Percentiles rank a stretch among this genome's conserved stretches.
Conservation (phyloP, 2,329 filamentous ascomycete genomes). For the Talaromyces funiculosus region DNA sequence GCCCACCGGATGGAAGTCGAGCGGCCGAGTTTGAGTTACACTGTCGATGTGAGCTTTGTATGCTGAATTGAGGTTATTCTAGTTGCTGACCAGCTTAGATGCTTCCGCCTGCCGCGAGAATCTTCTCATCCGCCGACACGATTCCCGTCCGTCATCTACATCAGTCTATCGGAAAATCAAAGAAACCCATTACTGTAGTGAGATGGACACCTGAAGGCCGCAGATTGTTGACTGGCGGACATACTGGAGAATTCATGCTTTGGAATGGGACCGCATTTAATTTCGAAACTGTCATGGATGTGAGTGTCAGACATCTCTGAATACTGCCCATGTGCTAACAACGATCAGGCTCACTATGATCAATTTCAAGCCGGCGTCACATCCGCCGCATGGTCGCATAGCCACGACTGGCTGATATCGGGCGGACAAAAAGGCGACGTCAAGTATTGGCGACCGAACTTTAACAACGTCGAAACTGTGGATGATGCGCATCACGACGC, state of each 20-base stretch:
- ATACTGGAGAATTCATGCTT: conserved; percentile 93
- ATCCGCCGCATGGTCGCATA: conserved; percentile 69
- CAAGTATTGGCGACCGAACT: conserved; percentile 99
- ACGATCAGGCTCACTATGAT: conserved; percentile 64
- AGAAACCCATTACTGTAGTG: conserved; percentile 94
- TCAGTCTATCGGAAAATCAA: conserved; percentile 97
- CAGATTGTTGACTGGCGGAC: conserved; percentile 83
- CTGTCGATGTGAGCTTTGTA: conserved; percentile 64
- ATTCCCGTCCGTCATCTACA: conserved; percentile 94
- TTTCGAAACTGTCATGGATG: conserved; percentile 97
- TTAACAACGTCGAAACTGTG: conserved; percentile 96
- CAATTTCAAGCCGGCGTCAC: conserved; percentile 42
- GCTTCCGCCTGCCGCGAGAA: conserved; percentile 73
- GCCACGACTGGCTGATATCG: conserved; percentile 93
- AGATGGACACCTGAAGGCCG: conserved; percentile 96
- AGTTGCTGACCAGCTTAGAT: conserved; percentile 52
- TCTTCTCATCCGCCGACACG: conserved; percentile 71
- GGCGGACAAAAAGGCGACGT: conserved; percentile 91
- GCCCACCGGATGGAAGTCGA: conserved; percentile 69
- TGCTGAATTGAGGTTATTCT: not conserved
- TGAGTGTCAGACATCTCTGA: conserved; percentile 22
- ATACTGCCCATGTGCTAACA: not conserved
- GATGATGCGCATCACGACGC: conserved; percentile 78
- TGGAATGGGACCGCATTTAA: conserved; percentile 99
- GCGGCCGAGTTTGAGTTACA: conserved; percentile 80